These are phyloP conservation scores for Laguncularia racemosa DNA, from an alignment of 345 rosid species.

Conservation along the genomic window DNA sequence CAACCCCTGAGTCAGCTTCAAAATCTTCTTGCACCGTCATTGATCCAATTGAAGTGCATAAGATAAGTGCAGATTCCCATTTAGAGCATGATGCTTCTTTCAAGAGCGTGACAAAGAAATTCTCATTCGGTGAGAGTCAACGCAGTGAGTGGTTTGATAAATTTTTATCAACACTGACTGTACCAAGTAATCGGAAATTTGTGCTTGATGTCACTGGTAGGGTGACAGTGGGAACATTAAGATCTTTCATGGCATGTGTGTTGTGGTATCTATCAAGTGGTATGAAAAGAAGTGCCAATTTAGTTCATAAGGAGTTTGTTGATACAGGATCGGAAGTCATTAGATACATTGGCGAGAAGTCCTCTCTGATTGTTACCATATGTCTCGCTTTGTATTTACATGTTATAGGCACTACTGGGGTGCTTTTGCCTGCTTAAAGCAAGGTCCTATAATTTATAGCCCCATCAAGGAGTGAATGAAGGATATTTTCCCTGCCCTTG, in stretches of 20 bases:
- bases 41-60: slow-evolving; percentile 19
- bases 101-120: slow-evolving; percentile 15
- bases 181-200: slow-evolving; percentile 69
- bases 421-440: slow-evolving; percentile 40
- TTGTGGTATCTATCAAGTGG: slow-evolving; percentile 57
- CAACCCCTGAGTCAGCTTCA: slow-evolving; percentile 24
- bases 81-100: slow-evolving; percentile 16
- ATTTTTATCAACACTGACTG: slow-evolving; percentile 33
- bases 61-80: slow-evolving; percentile 9
- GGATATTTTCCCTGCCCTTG: too few relatives aligned
- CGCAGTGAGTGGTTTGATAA: slow-evolving; percentile 8
- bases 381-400: slow-evolving; percentile 79
- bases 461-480: too few relatives aligned
- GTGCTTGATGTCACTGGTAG: slow-evolving; percentile 90
- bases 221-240: slow-evolving; percentile 67
- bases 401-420: slow-evolving; percentile 35
- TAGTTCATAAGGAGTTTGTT: slow-evolving; percentile 47
- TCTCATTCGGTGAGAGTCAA: slow-evolving; percentile 20
- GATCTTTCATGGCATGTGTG: slow-evolving; percentile 51
- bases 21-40: slow-evolving; percentile 15
- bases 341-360: slow-evolving; percentile 59
- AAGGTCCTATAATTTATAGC: background rate
- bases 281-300: slow-evolving; percentile 36
- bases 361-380: slow-evolving; percentile 61
- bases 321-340: slow-evolving; percentile 61